Evolutionary conservation across 371 early-diverging fungal species (phyloP).

Genomic region (Lichtheimia corymbifera): DNA sequence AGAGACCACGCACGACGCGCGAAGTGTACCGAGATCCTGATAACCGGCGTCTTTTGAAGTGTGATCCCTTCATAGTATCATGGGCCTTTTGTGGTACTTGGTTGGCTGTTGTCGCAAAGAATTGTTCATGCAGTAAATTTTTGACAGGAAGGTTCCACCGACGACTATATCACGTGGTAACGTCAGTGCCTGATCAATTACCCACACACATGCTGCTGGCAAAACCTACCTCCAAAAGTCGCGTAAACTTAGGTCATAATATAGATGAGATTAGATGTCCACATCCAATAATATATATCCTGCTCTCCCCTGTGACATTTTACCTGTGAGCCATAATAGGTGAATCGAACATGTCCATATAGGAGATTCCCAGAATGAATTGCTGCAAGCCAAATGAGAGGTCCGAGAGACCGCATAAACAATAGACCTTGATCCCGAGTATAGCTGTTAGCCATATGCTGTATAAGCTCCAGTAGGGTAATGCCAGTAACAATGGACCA

Average conservation of each 20-base stretch:
- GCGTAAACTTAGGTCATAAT: slow-evolving; percentile 24
- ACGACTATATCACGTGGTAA: slow-evolving; percentile 16
- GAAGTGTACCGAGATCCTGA: not conserved
- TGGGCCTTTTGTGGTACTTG: not conserved
- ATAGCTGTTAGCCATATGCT: slow-evolving; percentile 21
- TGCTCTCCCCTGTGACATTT: not conserved
- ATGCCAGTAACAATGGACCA: slow-evolving; percentile 3
- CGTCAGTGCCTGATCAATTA: too few relatives aligned
- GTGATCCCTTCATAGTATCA: too few relatives aligned
- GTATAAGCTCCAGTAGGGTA: slow-evolving; percentile 22
- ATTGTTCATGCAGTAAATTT: slow-evolving; percentile 28
- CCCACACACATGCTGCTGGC: too few relatives aligned
- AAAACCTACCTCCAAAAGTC: slow-evolving; percentile 40
- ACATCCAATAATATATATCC: not conserved
- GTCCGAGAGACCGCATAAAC: slow-evolving; percentile 25
- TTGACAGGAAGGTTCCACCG: slow-evolving; percentile 43
- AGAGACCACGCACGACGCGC: slow-evolving; percentile 13
- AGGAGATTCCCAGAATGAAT: slow-evolving; percentile 16
- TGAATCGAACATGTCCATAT: slow-evolving; percentile 29
- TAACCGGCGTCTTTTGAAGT: too few relatives aligned
- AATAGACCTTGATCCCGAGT: slow-evolving; percentile 31
- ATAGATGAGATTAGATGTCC: not conserved
- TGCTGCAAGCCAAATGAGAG: slow-evolving; percentile 28
- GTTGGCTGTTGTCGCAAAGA: slow-evolving; percentile 11
- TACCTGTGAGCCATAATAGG: slow-evolving; percentile 32